These are phyloP conservation scores for Rhizodiscina lignyota DNA, from an alignment of 495 filamentous ascomycete genomes.

Conservation along the genomic window DNA sequence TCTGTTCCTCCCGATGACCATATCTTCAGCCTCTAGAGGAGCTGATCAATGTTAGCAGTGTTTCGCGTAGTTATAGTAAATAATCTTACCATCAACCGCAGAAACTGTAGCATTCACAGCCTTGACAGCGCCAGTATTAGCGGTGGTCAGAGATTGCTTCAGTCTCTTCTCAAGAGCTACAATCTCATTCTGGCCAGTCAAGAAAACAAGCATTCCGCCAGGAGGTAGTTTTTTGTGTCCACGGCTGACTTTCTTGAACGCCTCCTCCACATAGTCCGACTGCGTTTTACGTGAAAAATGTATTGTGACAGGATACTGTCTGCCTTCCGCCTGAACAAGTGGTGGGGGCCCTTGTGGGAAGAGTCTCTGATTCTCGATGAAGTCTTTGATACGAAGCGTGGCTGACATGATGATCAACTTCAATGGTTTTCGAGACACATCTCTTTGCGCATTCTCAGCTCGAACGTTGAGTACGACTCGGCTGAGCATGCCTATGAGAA, in stretches of 20 bases:
- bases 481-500: constrained; percentile 89
- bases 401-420: constrained; percentile 99
- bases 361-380: constrained; percentile 64
- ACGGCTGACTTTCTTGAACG: constrained; percentile 70
- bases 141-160: constrained; percentile 51
- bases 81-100: constrained; percentile 40
- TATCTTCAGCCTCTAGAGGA: constrained; percentile 70
- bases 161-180: constrained; percentile 57
- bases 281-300: constrained; percentile 78
- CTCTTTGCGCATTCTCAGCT: neutral
- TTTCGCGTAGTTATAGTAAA: too few species aligned
- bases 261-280: constrained; percentile 78
- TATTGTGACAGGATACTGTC: constrained; percentile 75
- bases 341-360: constrained; percentile 66
- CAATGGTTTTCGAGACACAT: constrained; percentile 35
- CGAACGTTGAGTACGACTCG: constrained; percentile 45
- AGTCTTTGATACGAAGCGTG: constrained; percentile 77
- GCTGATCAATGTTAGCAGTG: constrained; percentile 24
- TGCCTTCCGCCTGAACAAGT: constrained; percentile 79
- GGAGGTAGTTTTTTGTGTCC: constrained; percentile 84
- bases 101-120: constrained; percentile 55
- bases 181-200: constrained; percentile 92
- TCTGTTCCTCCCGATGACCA: constrained; percentile 42
- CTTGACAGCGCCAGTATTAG: constrained; percentile 30
- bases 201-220: constrained; percentile 85